phyloP scores from a whole-genome alignment of 768 basidiomycete species.

The Gloeostereum incarnatum region DNA sequence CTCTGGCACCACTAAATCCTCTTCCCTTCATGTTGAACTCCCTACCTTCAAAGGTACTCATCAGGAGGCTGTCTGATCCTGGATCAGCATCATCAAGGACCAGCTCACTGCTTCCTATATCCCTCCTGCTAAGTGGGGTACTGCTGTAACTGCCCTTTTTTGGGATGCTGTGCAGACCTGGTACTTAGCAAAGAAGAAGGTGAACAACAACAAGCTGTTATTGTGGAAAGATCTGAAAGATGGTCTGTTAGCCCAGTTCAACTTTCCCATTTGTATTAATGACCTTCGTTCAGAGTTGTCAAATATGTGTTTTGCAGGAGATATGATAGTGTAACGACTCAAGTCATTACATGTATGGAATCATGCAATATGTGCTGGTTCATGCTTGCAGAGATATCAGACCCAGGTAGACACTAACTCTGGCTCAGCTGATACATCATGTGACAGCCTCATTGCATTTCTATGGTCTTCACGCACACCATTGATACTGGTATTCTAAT shows the following conservation, averaged over 20 bases:
- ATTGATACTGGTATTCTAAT: no score
- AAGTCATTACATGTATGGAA: no score
- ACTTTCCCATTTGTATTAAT: constrained; percentile 4
- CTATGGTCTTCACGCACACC: no score
- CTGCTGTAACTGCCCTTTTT: constrained; percentile 4
- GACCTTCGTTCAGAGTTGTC: constrained; percentile 3
- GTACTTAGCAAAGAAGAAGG: constrained; percentile 4
- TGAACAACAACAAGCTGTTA: not conserved
- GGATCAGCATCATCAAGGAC: constrained; percentile 5
- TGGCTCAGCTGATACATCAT: no score
- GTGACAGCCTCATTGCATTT: no score
- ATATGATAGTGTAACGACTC: no score
- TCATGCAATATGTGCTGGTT: no score
- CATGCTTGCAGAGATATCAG: no score
- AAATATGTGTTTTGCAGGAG: not conserved
- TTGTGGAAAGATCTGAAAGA: not conserved
- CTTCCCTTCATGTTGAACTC: constrained; percentile 5
- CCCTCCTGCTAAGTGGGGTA: not conserved
- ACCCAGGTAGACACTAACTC: no score
- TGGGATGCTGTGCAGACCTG: constrained; percentile 5
- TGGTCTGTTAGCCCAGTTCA: constrained; percentile 4
- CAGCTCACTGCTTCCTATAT: constrained; percentile 5
- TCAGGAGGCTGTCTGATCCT: constrained; percentile 3
- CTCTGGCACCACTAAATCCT: not conserved
- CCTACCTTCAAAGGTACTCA: constrained; percentile 3